Conservation (phyloP, 2,329 filamentous ascomycete species). For the Colletotrichum tropicicola region DNA sequence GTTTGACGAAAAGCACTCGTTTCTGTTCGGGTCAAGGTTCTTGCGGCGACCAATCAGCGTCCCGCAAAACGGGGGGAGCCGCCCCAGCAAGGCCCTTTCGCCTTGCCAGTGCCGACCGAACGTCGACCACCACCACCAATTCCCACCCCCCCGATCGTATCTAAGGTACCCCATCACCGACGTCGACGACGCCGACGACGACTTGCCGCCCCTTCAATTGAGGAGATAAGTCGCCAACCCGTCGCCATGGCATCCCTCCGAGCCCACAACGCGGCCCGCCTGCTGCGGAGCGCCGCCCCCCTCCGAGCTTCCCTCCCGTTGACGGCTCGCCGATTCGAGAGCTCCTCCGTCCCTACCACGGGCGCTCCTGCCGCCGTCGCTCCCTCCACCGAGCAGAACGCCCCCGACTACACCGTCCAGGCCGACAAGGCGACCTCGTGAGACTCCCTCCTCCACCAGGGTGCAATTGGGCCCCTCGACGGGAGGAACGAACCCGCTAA, state of each 20-base stretch:
- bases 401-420: conserved; percentile 82
- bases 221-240: conserved; percentile 14
- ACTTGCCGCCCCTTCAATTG: conserved; percentile 13
- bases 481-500: conserved; percentile 15
- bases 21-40: conserved; percentile 51
- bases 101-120: conserved; percentile 31
- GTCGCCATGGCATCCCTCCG: conserved; percentile 73
- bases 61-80: conserved; percentile 30
- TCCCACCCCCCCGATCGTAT: background rate
- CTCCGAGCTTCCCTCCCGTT: conserved; percentile 49
- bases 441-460: conserved; percentile 20
- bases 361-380: conserved; percentile 38
- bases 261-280: conserved; percentile 59
- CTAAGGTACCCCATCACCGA: background rate
- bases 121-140: conserved; percentile 33
- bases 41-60: conserved; percentile 54
- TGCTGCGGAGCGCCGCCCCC: conserved; percentile 58
- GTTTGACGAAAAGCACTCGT: conserved; percentile 58
- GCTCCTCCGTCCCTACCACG: conserved; percentile 55
- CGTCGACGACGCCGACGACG: conserved; percentile 5
- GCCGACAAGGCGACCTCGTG: conserved; percentile 94
- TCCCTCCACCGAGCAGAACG: conserved; percentile 61
- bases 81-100: conserved; percentile 28
- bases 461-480: background rate
- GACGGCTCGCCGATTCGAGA: conserved; percentile 63